Percentiles rank a stretch among this genome's conserved stretches.
These are phyloP conservation scores for Leptosphaerulina australis DNA, from an alignment of 2,329 filamentous ascomycete species.

Conservation along the genomic window DNA sequence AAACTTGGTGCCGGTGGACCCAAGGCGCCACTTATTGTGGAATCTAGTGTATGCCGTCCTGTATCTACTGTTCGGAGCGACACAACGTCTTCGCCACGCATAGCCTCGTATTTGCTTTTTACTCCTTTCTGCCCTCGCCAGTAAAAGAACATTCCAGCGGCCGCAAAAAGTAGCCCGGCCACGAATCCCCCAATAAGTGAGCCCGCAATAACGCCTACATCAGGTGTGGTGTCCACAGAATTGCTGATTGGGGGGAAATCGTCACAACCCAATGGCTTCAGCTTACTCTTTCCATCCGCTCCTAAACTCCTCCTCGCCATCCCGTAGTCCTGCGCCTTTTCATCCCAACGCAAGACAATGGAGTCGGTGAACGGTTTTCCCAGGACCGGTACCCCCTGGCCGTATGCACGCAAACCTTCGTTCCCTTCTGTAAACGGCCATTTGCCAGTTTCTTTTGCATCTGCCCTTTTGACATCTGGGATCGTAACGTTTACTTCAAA, in stretches of 20 bases:
- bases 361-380: conserved; percentile 25
- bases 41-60: neutral
- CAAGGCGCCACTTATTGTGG: conserved; percentile 2
- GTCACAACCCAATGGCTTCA: conserved; percentile 27
- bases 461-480: neutral
- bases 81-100: conserved; percentile 18
- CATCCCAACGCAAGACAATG: conserved; percentile 25
- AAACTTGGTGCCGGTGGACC: conserved; percentile 7
- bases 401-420: conserved; percentile 19
- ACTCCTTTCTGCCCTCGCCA: conserved; percentile 19
- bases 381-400: conserved; percentile 19
- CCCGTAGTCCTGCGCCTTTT: conserved; percentile 20
- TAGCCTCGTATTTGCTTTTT: conserved; percentile 20
- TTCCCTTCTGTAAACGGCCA: neutral
- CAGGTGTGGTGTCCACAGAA: neutral
- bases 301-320: conserved; percentile 19
- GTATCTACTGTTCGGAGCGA: conserved; percentile 16
- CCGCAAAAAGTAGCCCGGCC: conserved; percentile 20
- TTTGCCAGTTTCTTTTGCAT: neutral
- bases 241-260: conserved; percentile 18
- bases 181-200: conserved; percentile 23
- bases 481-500: neutral
- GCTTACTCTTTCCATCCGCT: neutral
- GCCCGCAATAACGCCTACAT: conserved; percentile 20
- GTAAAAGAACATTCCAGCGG: conserved; percentile 22